Conservation (phyloP, 305 asterid species). For the Fraxinus greggii region DNA sequence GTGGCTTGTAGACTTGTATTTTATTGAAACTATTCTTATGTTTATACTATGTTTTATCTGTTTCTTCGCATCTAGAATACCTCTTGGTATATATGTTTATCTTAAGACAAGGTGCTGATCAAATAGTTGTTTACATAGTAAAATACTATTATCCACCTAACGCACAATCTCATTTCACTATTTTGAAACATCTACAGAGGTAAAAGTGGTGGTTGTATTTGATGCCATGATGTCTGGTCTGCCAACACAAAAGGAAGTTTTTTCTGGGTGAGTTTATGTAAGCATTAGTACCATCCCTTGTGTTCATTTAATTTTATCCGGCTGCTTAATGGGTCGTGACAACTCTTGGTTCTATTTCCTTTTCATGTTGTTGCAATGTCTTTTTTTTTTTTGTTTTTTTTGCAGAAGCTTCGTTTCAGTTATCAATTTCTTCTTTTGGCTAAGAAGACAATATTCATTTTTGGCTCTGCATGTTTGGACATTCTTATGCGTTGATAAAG, state of each 20-base stretch:
- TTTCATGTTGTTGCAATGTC: neutral
- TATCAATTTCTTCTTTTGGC: neutral
- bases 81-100: neutral
- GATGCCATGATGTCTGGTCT: slow-evolving; percentile 95
- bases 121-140: neutral
- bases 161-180: slow-evolving; percentile 19
- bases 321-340: slow-evolving; percentile 1
- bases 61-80: neutral
- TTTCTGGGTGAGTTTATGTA: slow-evolving; percentile 63
- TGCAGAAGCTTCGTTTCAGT: neutral
- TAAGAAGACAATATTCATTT: neutral
- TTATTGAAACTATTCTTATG: neutral
- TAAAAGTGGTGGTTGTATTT: slow-evolving; percentile 95
- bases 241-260: slow-evolving; percentile 76
- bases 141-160: neutral
- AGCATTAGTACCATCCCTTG: slow-evolving; percentile 19
- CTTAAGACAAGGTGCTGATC: slow-evolving; percentile 1
- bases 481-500: neutral
- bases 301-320: slow-evolving; percentile 15
- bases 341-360: slow-evolving; percentile 16
- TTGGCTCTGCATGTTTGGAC: neutral
- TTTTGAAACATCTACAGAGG: slow-evolving; percentile 58
- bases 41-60: slow-evolving; percentile 9
- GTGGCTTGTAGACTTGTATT: neutral
- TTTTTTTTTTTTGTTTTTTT: neutral